Evolutionary conservation across 2,329 filamentous ascomycete genomes (phyloP).

Genomic region (Nectriaceae sp.): DNA sequence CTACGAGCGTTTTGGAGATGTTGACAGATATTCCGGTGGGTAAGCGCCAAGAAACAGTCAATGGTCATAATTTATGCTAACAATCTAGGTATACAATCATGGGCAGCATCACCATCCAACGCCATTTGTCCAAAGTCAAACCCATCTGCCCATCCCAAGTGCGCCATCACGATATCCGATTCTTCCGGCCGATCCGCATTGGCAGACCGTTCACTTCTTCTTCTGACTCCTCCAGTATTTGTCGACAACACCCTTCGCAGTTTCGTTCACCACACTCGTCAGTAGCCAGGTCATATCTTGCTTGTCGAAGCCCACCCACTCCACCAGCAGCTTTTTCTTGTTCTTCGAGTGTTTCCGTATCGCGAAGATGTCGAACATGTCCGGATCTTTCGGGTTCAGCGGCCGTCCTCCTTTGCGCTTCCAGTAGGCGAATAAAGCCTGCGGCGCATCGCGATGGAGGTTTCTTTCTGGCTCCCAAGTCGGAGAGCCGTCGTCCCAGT

Average conservation of each 20-base stretch:
- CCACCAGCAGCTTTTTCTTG: slow-evolving; percentile 32
- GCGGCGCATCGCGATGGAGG: slow-evolving; percentile 35
- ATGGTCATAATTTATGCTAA: neutral
- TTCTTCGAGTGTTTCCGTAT: slow-evolving; percentile 34
- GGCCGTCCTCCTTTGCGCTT: slow-evolving; percentile 32
- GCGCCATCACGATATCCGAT: too few relatives aligned
- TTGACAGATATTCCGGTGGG: too few relatives aligned
- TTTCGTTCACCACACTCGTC: slow-evolving; percentile 24
- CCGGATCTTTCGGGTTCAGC: slow-evolving; percentile 30
- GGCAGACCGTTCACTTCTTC: slow-evolving; percentile 9
- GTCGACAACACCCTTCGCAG: slow-evolving; percentile 27
- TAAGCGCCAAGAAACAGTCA: slow-evolving; percentile 1
- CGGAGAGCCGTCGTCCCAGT: slow-evolving; percentile 31
- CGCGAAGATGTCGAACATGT: slow-evolving; percentile 35
- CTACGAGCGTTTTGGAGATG: too few relatives aligned
- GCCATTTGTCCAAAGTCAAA: too few relatives aligned
- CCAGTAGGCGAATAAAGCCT: slow-evolving; percentile 37
- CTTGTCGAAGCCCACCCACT: slow-evolving; percentile 38
- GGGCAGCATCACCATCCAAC: neutral
- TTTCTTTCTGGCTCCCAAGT: slow-evolving; percentile 39
- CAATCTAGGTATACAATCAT: neutral
- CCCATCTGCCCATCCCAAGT: neutral
- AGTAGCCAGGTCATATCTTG: slow-evolving; percentile 34
- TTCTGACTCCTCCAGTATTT: slow-evolving; percentile 29
- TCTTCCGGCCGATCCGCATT: too few relatives aligned